phyloP scores from a whole-genome alignment of 2,329 filamentous ascomycete species.

The Colletotrichum cordylinicola region DNA sequence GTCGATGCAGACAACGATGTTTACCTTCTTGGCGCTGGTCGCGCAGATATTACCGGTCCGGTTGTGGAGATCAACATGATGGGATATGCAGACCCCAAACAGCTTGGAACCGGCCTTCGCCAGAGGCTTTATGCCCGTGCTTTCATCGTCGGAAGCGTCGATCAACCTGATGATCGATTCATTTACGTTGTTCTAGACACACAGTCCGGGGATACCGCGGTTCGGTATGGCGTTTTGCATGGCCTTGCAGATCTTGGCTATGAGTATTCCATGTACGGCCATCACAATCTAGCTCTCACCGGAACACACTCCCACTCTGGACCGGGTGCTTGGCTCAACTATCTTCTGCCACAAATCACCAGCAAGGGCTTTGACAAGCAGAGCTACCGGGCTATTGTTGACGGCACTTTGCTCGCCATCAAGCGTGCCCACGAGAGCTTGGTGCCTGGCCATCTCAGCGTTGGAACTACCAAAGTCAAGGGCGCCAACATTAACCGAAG shows the following conservation, averaged over 20 bases:
- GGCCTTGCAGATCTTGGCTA: constrained; percentile 70
- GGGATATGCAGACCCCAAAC: constrained; percentile 81
- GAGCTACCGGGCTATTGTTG: constrained; percentile 85
- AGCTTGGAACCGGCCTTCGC: constrained; percentile 82
- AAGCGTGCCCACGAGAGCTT: constrained; percentile 72
- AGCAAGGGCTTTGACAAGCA: constrained; percentile 85
- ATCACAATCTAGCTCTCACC: constrained; percentile 85
- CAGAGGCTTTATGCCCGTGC: constrained; percentile 87
- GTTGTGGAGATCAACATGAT: constrained; percentile 91
- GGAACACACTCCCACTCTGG: constrained; percentile 92
- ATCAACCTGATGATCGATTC: constrained; percentile 72
- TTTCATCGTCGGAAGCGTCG: constrained; percentile 79
- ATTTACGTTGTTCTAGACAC: constrained; percentile 89
- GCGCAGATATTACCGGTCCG: constrained; percentile 67
- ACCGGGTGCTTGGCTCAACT: constrained; percentile 91
- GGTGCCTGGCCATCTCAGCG: constrained; percentile 66
- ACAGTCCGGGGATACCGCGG: constrained; percentile 83
- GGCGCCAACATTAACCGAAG: constrained; percentile 90
- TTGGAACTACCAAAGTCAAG: constrained; percentile 66
- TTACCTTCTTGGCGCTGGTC: constrained; percentile 58
- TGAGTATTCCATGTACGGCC: constrained; percentile 76
- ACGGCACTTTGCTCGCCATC: constrained; percentile 82
- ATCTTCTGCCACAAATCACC: constrained; percentile 87
- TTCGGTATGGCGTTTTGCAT: constrained; percentile 82
- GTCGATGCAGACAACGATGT: constrained; percentile 32